phyloP scores from a whole-genome alignment of 768 basidiomycete species.

The Sarcomyxa edulis region DNA sequence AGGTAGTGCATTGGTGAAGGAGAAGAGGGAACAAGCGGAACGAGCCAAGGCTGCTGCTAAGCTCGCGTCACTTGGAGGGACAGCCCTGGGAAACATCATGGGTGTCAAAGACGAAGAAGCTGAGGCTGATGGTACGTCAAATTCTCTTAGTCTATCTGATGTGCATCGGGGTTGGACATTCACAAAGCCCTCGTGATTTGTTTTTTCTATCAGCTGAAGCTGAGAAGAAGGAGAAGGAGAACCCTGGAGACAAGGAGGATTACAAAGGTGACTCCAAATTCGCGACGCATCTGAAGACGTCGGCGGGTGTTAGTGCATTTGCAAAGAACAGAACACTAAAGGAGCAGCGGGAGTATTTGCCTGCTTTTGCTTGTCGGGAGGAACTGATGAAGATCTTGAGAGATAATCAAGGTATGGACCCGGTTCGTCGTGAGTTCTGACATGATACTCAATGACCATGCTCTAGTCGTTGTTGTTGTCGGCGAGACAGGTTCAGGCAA shows the following conservation, averaged over 20 bases:
- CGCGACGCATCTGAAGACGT: conserved; percentile 84
- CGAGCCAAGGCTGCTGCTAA: conserved; percentile 95
- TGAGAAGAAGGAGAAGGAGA: conserved; percentile 40
- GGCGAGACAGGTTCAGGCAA: conserved; percentile 99
- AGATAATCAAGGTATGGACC: conserved; percentile 82
- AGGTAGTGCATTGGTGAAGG: conserved; percentile 90
- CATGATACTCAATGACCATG: conserved; percentile 3
- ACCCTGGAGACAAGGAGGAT: conserved; percentile 55
- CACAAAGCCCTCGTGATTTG: conserved; percentile 53
- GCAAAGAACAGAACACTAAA: conserved; percentile 79
- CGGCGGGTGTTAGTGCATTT: conserved; percentile 75
- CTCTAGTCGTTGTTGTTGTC: conserved; percentile 83
- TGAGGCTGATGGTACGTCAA: conserved; percentile 78
- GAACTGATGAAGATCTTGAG: conserved; percentile 83
- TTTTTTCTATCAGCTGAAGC: conserved; percentile 46
- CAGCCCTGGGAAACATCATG: conserved; percentile 94
- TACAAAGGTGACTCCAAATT: conserved; percentile 97
- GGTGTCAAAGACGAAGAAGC: conserved; percentile 95
- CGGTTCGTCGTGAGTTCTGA: conserved; percentile 3
- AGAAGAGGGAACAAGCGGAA: conserved; percentile 95
- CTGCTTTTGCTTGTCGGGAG: conserved; percentile 96
- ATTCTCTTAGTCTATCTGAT: conserved; percentile 11
- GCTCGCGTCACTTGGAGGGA: conserved; percentile 87
- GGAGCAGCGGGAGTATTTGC: conserved; percentile 94
- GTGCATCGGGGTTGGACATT: conserved; percentile 65